Evolutionary conservation across 2,329 filamentous ascomycete genomes (phyloP), one percentile per base, ranked within the genome.

Genomic region (Chrysosporium keratinophilum): DNA sequence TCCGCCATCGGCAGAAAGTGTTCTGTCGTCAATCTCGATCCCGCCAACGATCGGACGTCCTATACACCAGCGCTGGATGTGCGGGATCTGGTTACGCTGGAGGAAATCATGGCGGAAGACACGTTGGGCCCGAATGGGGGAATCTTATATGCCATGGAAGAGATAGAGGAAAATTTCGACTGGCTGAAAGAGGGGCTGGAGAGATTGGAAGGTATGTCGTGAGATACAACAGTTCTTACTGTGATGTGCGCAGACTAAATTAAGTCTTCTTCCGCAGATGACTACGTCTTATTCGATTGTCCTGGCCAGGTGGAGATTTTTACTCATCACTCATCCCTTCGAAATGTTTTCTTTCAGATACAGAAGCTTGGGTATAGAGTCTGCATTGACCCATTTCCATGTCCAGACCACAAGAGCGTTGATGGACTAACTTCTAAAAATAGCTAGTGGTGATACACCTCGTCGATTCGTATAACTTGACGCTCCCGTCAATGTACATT

Each of bases 291-390:
- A 10, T 96, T 98, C 59, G 93, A 98, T 72, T 97, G 93, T 61
- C 93, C 93, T 0, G 93, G 93, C 0, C 93, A 98, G 69, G 91
- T 97, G 47, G 93, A 98, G 71, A 79, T 98, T 5, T 97, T 96
- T 65, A 97, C 91, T 44, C 93, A 97, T 67, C 93, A 98, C 72
- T 83, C 84, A 54, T 94, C 89, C 12, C 74, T 98, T 61, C 82
- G 93, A 55, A 94, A 94, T 64, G 90, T 98, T 58, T 90, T 98
- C 70, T 86, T 89, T 65, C 83, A 81, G 68, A 78, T 98, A 55
- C 87, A 95, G 72, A 96, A 95, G 74, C 70, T 91, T 62, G 89
- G 87, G 56, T 97, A 94, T 69, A 83, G 93, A 77, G 91, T 96
- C 75, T 60, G 87, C 69, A 60, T 66, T 39, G 61, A 44, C 50